Base-by-base conservation (phyloP, 2,329 filamentous ascomycete species). In the Cladosporium austrohemisphaericum region DNA sequence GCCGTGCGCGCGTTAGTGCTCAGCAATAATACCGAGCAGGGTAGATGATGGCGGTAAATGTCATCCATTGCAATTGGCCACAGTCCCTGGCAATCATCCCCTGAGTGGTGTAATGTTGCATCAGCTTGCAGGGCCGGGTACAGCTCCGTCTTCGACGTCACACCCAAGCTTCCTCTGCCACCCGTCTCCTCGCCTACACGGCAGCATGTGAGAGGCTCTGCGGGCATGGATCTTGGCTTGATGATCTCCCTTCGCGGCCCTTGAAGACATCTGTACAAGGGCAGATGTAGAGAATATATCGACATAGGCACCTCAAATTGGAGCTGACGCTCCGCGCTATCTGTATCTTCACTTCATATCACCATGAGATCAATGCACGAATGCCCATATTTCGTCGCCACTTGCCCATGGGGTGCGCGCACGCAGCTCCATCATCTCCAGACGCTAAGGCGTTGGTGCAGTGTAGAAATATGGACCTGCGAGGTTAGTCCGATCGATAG, bases 381-480 rank as follows among this genome's bases (percentile, higher is more conserved):
- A 11, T 37, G 18, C 16, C 43, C 25, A 38, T 28, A 31, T 10
- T 14, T 31, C 29, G 14, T 43, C n/a, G 43, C 43, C 43, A 47
- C 43, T 38, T 47, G 32, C 43, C 43, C 43, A 47, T 47, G 43
- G 43, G 43, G 43, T 37, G 43, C 29, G 43, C 16, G 31, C 33
- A 31, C 23, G 19, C 19, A 29, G 18, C 33, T 47, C 43, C 43
- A 47, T 19, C 16, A 31, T 47, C 32, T 37, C 33, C 33, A 38
- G 33, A 35, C 43, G 43, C 43, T 47, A 47, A 20, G n/a, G n/a
- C 5, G 43, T 25, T 29, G 33, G 43, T 26, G 43, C 43, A 38
- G 25, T 37, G 33, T 19, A 18, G 32, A 47, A 47, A 47, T 29
- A 2, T 47, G 43, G 43, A 23, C 18, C 43, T 47, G 43, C 43